phyloP scores from a whole-genome alignment of 495 filamentous ascomycete genomes.

The Tetracladium setigerum region DNA sequence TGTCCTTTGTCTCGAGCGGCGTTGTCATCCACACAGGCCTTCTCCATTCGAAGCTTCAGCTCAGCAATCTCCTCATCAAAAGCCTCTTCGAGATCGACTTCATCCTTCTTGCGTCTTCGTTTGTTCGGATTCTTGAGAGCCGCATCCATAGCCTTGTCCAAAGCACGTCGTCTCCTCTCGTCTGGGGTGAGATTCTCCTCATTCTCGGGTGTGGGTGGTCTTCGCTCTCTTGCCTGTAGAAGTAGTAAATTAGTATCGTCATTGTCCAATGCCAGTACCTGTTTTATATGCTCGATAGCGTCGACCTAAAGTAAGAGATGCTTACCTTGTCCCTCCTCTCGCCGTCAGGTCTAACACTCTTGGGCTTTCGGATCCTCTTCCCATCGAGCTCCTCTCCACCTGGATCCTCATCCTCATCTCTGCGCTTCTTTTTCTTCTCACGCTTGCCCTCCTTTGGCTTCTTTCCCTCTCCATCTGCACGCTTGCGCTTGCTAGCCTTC shows the following conservation, averaged over 20 bases:
- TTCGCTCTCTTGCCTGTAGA: slow-evolving; percentile 32
- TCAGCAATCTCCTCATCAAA: slow-evolving; percentile 83
- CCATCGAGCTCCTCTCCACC: slow-evolving; percentile 51
- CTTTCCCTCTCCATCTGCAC: slow-evolving; percentile 50
- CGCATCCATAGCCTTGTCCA: slow-evolving; percentile 81
- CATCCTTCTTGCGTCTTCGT: slow-evolving; percentile 78
- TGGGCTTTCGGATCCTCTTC: slow-evolving; percentile 40
- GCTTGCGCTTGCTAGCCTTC: slow-evolving; percentile 73
- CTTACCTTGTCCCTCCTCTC: slow-evolving; percentile 28
- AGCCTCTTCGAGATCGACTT: slow-evolving; percentile 82
- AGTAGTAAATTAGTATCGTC: background rate
- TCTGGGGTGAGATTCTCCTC: slow-evolving; percentile 58
- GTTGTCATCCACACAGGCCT: slow-evolving; percentile 82
- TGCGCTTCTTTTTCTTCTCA: slow-evolving; percentile 61
- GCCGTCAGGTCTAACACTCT: slow-evolving; percentile 29
- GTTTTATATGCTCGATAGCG: slow-evolving; percentile 24
- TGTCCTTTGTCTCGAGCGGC: slow-evolving; percentile 65
- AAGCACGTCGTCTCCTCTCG: slow-evolving; percentile 67
- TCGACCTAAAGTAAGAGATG: slow-evolving; percentile 11
- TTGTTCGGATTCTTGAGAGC: slow-evolving; percentile 75
- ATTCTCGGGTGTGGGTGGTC: slow-evolving; percentile 45
- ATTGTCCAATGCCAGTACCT: slow-evolving; percentile 23
- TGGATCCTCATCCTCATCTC: slow-evolving; percentile 44
- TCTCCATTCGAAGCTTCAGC: slow-evolving; percentile 85
- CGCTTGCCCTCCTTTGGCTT: slow-evolving; percentile 70